Base-by-base conservation (phyloP, 1,139 yeast genomes). In the Blastobotrys apis region DNA sequence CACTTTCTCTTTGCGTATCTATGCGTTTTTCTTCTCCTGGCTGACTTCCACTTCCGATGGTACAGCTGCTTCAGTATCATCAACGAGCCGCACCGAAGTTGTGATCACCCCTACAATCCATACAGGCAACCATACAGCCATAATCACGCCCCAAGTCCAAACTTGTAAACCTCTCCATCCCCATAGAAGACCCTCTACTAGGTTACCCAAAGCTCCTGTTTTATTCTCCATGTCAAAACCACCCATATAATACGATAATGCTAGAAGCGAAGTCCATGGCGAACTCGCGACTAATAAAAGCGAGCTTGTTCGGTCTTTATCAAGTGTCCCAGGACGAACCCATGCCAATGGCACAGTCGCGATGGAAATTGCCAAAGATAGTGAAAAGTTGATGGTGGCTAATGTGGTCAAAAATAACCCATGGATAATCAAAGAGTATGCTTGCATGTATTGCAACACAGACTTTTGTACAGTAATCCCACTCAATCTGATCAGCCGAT, bases 61-160 rank as follows among this genome's bases (percentile, higher is more conserved):
- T n/a, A n/a, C n/a, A n/a, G n/a, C n/a, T n/a, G n/a, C n/a, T n/a
- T n/a, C n/a, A n/a, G n/a, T n/a, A n/a, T n/a, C n/a, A n/a, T n/a
- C n/a, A n/a, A n/a, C n/a, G n/a, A n/a, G n/a, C n/a, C n/a, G n/a
- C n/a, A n/a, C n/a, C n/a, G 41, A 36, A 3, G 54, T 57, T 3
- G 65, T 66, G n/a, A 70, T 42, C 1, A 77, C 71, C 16, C 77
- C 68, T 20, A 75, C 64, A 1, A 79, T 46, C 97, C 97, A 90
- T 1, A 80, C 74, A 1, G 97, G 94, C 40, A 81, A 66, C 95
- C 96, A 88, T 0, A 88, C 83, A 33, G 83, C 68, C 40, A 80
- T 71, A 3, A 88, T 64, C 17, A 86, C 76, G 47, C 77, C 75
- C 94, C 95, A 87, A 0, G 95, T 85, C 94, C 95, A 87, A 50